phyloP scores from a whole-genome alignment of 306 rosid species.

The barrel medic (Medicago truncatula) region DNA sequence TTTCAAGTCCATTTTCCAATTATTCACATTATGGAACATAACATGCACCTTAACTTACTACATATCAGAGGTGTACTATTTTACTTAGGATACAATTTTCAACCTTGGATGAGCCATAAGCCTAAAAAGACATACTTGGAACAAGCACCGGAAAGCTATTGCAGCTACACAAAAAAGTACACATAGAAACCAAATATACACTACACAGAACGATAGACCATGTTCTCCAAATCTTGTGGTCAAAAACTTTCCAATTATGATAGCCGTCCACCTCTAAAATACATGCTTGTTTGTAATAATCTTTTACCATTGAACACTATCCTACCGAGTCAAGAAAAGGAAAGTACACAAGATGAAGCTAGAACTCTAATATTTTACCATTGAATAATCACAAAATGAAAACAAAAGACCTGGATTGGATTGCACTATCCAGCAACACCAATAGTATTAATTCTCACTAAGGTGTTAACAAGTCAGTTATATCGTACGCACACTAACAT shows the following conservation, averaged over 20 bases:
- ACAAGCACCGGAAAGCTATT: background rate
- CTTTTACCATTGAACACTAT: too few species aligned
- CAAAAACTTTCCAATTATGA: conserved; percentile 11
- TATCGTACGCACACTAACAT: background rate
- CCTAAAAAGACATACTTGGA: background rate
- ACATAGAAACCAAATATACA: conserved; percentile 1
- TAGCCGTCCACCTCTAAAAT: conserved; percentile 19
- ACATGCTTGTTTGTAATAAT: background rate
- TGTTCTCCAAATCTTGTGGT: conserved; percentile 10
- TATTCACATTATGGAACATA: too few species aligned
- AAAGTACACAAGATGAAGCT: background rate
- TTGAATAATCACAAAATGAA: conserved; percentile 6
- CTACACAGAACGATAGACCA: background rate
- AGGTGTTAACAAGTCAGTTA: conserved; percentile 19
- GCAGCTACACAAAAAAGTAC: background rate
- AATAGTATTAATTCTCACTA: conserved; percentile 20
- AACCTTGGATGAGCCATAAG: background rate
- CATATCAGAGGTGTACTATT: too few species aligned
- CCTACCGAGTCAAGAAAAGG: background rate
- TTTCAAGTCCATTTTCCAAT: too few species aligned
- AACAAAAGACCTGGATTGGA: background rate
- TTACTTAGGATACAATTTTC: too few species aligned
- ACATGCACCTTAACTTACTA: too few species aligned
- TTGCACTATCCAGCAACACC: conserved; percentile 24
- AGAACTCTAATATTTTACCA: background rate